These are phyloP conservation scores for Quercus robur DNA, from an alignment of 306 rosid species.

Conservation along the genomic window DNA sequence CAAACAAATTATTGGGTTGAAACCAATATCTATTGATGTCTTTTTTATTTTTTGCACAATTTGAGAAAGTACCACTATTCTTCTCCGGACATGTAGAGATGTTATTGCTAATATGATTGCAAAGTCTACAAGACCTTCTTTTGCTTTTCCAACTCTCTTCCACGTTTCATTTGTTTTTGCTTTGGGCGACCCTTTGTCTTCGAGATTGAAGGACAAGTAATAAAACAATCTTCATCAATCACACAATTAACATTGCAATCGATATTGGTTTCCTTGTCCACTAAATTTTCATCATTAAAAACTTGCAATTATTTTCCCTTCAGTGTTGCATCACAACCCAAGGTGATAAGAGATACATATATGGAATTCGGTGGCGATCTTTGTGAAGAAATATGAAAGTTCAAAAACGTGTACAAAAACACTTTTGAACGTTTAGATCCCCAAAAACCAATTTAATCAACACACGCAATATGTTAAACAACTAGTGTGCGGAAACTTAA, in stretches of 20 bases:
- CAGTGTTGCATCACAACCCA: background rate
- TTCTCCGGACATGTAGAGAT: background rate
- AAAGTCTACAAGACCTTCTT: background rate
- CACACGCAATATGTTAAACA: too few species aligned
- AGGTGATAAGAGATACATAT: background rate
- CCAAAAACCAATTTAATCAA: too few species aligned
- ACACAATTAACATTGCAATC: background rate
- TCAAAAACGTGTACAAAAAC: too few species aligned
- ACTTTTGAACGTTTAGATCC: too few species aligned
- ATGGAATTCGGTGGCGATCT: background rate
- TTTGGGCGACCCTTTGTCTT: background rate
- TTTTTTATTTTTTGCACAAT: too few species aligned
- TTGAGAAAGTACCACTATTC: background rate
- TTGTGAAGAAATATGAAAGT: background rate
- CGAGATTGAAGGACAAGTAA: background rate
- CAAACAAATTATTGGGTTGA: too few species aligned
- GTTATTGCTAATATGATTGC: background rate
- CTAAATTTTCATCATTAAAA: background rate
- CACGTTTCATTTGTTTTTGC: background rate
- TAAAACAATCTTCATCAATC: background rate
- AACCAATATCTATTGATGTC: too few species aligned
- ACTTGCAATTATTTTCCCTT: background rate
- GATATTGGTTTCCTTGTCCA: too few species aligned
- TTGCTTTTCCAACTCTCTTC: background rate
- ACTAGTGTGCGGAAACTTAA: too few species aligned